Conservation (phyloP, 2,329 filamentous ascomycete genomes). For the Scedosporium apiospermum region DNA sequence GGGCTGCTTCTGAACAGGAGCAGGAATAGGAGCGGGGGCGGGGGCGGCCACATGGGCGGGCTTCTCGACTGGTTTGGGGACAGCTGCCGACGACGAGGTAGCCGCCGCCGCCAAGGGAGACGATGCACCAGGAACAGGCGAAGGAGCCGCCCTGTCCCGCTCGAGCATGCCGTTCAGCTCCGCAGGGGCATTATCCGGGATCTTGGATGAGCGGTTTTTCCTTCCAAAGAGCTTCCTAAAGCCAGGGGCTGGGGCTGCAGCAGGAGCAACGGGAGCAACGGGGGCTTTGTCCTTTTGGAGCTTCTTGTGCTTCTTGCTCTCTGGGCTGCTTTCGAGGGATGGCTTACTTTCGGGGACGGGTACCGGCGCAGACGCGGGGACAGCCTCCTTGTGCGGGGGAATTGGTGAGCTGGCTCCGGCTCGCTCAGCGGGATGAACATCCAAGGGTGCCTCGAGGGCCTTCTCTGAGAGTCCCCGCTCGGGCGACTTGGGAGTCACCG, state of each 20-base stretch:
- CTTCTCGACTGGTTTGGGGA: constrained; percentile 12
- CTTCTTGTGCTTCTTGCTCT: constrained; percentile 40
- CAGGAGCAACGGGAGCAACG: constrained; percentile 1
- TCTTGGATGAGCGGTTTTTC: constrained; percentile 50
- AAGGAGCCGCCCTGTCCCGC: constrained; percentile 20
- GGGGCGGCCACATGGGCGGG: constrained; percentile 2
- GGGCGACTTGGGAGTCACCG: constrained; percentile 6
- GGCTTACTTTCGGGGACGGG: neutral
- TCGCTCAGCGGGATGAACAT: constrained; percentile 26
- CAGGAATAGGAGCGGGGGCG: constrained; percentile 13
- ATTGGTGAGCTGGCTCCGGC: constrained; percentile 24
- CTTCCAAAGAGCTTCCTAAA: constrained; percentile 58
- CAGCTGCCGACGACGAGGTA: constrained; percentile 14
- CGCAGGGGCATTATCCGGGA: constrained; percentile 41
- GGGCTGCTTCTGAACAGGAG: constrained; percentile 13
- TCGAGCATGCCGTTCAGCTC: constrained; percentile 43
- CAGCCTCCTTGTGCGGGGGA: constrained; percentile 24
- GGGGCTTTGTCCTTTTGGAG: constrained; percentile 41
- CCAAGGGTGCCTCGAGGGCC: constrained; percentile 22
- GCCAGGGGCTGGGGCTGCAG: constrained; percentile 27
- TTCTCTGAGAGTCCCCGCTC: constrained; percentile 24
- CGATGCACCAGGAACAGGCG: constrained; percentile 16
- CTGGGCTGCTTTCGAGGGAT: constrained; percentile 24
- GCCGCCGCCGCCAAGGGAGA: constrained; percentile 15
- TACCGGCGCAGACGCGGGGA: constrained; percentile 14